Evolutionary conservation across 1,139 yeast species (phyloP), one percentile per base, ranked within the genome.

Genomic region (Arxiozyma bovina): DNA sequence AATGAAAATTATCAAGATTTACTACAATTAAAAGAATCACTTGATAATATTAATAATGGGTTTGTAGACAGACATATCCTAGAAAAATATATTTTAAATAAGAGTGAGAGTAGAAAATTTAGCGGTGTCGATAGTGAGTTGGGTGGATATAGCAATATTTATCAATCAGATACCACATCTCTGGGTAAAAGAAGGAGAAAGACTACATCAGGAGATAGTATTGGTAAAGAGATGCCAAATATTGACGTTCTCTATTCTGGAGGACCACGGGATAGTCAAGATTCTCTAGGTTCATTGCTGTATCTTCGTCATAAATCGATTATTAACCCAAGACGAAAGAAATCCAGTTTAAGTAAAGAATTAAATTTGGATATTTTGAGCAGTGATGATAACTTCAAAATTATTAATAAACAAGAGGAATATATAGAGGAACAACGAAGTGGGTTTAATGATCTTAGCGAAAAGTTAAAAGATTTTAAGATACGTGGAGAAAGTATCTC

Each of bases 1-100:
- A 61, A 60, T 51, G 59, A 56, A 8, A 54, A 56, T n/a, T 67
- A 58, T 55, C 58, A 58, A 20, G 63, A 62, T 20, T 54, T 67
- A 25, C 30, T 52, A 18, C 58, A 53, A 27, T 48, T 67, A n/a
- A 63, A 62, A 45, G 48, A 54, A 11, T 63, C 70, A 1, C 53
- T 68, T 18, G 74, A 74, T 53, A 75, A 79, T 4, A 75, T 79
- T 30, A 85, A 81, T 62, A 87, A 84, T 65, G 88, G 88, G 0
- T 78, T 77, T 60, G 68, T 83, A 64, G 88, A 83, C 66, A 67
- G 80, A 46, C 75, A 78, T 0, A 68, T 83, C 44, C 69, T 84
- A 62, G 75, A 78, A 63, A 78, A 78, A 57, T 73, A 53, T 40
- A 50, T 58, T 30, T n/a, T 21, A 27, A 45, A 45, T 30, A 45